Conservation (phyloP, 2,329 filamentous ascomycete species). For the Ophiosphaerella herpotricha region DNA sequence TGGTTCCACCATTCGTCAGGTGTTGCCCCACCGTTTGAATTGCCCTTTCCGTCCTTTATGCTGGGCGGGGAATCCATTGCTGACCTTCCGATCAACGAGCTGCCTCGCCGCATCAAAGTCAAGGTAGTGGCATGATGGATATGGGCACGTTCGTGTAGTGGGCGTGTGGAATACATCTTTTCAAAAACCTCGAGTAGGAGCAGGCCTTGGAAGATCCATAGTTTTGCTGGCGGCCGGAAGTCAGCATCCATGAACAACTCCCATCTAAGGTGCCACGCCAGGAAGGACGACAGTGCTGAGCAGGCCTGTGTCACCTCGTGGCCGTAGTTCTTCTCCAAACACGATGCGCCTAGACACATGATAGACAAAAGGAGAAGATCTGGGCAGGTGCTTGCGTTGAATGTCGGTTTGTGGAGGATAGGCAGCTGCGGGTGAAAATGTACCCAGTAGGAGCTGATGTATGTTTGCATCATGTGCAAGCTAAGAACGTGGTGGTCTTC, state of each 20-base stretch:
- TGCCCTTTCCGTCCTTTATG: slow-evolving; percentile 64
- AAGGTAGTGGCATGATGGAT: slow-evolving; percentile 97
- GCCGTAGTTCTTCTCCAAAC: slow-evolving; percentile 81
- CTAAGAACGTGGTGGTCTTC: slow-evolving; percentile 69
- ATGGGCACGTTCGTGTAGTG: slow-evolving; percentile 90
- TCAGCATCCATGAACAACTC: slow-evolving; percentile 91
- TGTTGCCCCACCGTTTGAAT: slow-evolving; percentile 57
- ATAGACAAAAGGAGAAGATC: slow-evolving; percentile 84
- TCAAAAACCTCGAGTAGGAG: slow-evolving; percentile 91
- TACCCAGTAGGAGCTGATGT: slow-evolving; percentile 86
- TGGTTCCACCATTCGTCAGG: slow-evolving; percentile 92
- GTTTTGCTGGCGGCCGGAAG: slow-evolving; percentile 87
- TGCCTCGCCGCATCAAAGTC: slow-evolving; percentile 90
- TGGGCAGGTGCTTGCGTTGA: slow-evolving; percentile 83
- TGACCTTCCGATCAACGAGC: slow-evolving; percentile 85
- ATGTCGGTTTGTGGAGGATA: slow-evolving; percentile 92
- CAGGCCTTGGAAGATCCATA: slow-evolving; percentile 94
- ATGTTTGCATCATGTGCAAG: slow-evolving; percentile 92
- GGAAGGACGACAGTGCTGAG: slow-evolving; percentile 84
- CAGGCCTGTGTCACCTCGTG: slow-evolving; percentile 73
- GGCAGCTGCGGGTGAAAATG: slow-evolving; percentile 94
- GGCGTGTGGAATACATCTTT: slow-evolving; percentile 95
- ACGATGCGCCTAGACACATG: slow-evolving; percentile 90
- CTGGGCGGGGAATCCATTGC: slow-evolving; percentile 83
- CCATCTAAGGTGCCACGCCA: slow-evolving; percentile 93